phyloP scores from a whole-genome alignment of 2,329 filamentous ascomycete species.

The Aspergillus clavatus region DNA sequence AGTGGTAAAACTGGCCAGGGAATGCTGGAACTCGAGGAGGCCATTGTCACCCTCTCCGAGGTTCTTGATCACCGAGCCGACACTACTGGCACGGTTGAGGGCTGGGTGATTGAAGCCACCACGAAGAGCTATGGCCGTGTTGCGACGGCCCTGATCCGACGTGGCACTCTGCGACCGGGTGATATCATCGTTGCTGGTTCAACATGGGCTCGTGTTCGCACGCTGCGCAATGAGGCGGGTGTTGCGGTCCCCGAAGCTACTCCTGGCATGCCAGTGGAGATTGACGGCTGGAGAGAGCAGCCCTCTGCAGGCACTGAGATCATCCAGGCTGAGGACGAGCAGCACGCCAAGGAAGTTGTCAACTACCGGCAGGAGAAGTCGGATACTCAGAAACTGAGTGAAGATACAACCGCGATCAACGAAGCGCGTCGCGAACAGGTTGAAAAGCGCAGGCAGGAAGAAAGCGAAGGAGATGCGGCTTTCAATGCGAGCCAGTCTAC shows the following conservation, averaged over 20 bases:
- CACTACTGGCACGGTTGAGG: conserved; percentile 70
- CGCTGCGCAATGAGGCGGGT: conserved; percentile 80
- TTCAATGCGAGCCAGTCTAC: conserved; percentile 37
- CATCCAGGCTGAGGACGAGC: conserved; percentile 74
- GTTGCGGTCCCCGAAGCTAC: conserved; percentile 65
- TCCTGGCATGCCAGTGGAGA: conserved; percentile 84
- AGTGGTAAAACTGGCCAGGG: conserved; percentile 91
- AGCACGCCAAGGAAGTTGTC: conserved; percentile 71
- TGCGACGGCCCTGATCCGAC: conserved; percentile 82
- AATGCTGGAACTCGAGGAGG: conserved; percentile 89
- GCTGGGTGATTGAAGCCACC: conserved; percentile 88
- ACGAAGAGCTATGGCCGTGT: conserved; percentile 79
- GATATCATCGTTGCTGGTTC: conserved; percentile 82
- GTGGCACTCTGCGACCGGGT: conserved; percentile 76
- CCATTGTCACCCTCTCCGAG: conserved; percentile 77
- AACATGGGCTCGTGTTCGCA: conserved; percentile 82
- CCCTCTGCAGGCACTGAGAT: conserved; percentile 83
- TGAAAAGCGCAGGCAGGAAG: conserved; percentile 41
- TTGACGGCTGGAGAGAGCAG: conserved; percentile 89
- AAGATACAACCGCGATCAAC: conserved; percentile 74
- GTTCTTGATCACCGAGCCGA: conserved; percentile 87
- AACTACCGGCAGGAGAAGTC: conserved; percentile 68
- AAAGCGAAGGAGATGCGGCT: conserved; percentile 31
- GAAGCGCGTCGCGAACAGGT: conserved; percentile 59
- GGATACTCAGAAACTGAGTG: conserved; percentile 60